Evolutionary conservation across 2,329 filamentous ascomycete genomes (phyloP).

Genomic region (Hymenoscyphus fructigenus): DNA sequence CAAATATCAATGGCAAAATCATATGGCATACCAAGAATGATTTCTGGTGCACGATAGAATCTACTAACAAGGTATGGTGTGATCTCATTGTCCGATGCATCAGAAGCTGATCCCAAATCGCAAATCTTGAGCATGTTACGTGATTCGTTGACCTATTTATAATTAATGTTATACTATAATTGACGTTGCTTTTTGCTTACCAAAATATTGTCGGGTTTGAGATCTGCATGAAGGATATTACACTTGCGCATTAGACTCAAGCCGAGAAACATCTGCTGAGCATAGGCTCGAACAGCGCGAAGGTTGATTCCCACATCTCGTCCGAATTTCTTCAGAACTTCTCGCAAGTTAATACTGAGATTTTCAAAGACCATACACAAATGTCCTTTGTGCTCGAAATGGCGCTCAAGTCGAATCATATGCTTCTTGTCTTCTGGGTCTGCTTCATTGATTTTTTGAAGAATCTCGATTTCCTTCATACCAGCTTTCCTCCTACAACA

Average conservation of each 20-base stretch:
- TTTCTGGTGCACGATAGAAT: slow-evolving; percentile 95
- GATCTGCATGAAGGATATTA: slow-evolving; percentile 90
- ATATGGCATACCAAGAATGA: slow-evolving; percentile 95
- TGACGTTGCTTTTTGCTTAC: slow-evolving; percentile 23
- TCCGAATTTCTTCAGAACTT: slow-evolving; percentile 93
- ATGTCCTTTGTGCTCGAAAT: slow-evolving; percentile 93
- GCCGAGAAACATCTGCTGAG: slow-evolving; percentile 90
- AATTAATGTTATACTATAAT: slow-evolving; percentile 16
- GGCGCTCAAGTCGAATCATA: slow-evolving; percentile 80
- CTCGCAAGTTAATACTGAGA: slow-evolving; percentile 86
- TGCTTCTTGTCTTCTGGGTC: slow-evolving; percentile 91
- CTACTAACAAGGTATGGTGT: slow-evolving; percentile 95
- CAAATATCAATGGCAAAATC: slow-evolving; percentile 95
- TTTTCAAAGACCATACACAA: slow-evolving; percentile 97
- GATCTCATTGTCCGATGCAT: slow-evolving; percentile 85
- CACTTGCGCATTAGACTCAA: slow-evolving; percentile 85
- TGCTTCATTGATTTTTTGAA: slow-evolving; percentile 80
- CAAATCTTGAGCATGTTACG: slow-evolving; percentile 89
- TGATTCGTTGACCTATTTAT: slow-evolving; percentile 66
- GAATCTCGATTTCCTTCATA: slow-evolving; percentile 89
- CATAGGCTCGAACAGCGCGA: slow-evolving; percentile 81
- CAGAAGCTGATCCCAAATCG: slow-evolving; percentile 93
- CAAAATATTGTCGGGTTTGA: slow-evolving; percentile 97
- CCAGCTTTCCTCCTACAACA: slow-evolving; percentile 70
- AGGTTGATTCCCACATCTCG: slow-evolving; percentile 92